phyloP scores from a whole-genome alignment of 352 stramenopile species.

The Plasmopara halstedii region DNA sequence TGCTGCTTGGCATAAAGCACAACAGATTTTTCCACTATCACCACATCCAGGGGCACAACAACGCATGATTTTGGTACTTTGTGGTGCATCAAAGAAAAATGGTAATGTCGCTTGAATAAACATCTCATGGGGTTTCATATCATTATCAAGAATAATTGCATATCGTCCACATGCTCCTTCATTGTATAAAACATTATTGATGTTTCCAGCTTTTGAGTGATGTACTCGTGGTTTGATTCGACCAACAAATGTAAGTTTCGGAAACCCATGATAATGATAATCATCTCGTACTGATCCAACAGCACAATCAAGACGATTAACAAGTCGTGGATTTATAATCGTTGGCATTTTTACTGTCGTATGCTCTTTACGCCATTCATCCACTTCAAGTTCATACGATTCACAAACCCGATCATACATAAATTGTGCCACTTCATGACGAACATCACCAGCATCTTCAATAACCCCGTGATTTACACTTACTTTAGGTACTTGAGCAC shows the following conservation, averaged over 20 bases:
- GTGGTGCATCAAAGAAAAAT: slow-evolving; percentile 62
- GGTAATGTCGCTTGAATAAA: slow-evolving; percentile 62
- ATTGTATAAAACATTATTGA: slow-evolving; percentile 81
- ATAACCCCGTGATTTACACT: slow-evolving; percentile 59
- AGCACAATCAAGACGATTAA: slow-evolving; percentile 42
- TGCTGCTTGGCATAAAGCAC: slow-evolving; percentile 51
- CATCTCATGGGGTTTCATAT: slow-evolving; percentile 79
- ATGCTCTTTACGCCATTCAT: slow-evolving; percentile 68
- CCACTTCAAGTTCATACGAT: slow-evolving; percentile 57
- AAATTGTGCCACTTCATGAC: slow-evolving; percentile 65
- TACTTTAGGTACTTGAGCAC: slow-evolving; percentile 42
- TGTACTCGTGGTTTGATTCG: slow-evolving; percentile 65
- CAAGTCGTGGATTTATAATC: slow-evolving; percentile 32
- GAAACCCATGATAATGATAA: slow-evolving; percentile 55
- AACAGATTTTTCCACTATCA: slow-evolving; percentile 72
- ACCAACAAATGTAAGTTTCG: slow-evolving; percentile 54
- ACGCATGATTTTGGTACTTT: slow-evolving; percentile 59
- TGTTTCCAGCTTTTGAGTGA: slow-evolving; percentile 74
- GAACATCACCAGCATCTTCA: slow-evolving; percentile 63
- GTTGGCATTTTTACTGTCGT: slow-evolving; percentile 64
- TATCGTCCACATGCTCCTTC: slow-evolving; percentile 61
- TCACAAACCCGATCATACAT: slow-evolving; percentile 70
- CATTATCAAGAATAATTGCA: slow-evolving; percentile 73
- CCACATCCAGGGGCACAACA: slow-evolving; percentile 53
- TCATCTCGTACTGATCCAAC: slow-evolving; percentile 63